These are phyloP conservation scores for Isoetes engelmannii DNA, from an alignment of 83 land plant genomes.

Conservation along the genomic window DNA sequence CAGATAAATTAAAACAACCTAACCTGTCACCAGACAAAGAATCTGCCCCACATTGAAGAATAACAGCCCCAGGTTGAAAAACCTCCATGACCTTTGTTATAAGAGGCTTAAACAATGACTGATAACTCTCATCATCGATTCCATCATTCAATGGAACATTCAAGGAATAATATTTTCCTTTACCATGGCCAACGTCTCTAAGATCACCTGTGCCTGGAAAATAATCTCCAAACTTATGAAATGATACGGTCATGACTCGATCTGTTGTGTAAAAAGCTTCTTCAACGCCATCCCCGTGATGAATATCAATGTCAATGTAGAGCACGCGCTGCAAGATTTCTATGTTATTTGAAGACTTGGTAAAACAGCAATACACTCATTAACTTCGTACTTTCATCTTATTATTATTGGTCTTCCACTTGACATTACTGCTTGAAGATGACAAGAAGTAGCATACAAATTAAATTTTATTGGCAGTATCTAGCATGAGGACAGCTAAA, in stretches of 20 bases:
- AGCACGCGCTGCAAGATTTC: conserved; percentile 86
- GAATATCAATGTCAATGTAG: conserved; percentile 83
- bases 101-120: conserved; percentile 60
- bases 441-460: no score
- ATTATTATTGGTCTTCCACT: no score
- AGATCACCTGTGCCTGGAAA: conserved; percentile 91
- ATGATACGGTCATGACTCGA: conserved; percentile 87
- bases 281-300: conserved; percentile 93
- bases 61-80: conserved; percentile 78
- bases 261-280: conserved; percentile 90
- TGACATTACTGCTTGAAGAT: no score
- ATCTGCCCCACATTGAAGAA: conserved; percentile 91
- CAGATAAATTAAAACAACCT: conserved; percentile 86
- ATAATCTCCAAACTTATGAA: conserved; percentile 88
- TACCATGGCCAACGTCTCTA: conserved; percentile 52
- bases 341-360: no score
- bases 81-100: conserved; percentile 85
- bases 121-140: conserved; percentile 77
- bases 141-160: conserved; percentile 89
- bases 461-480: no score
- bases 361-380: no score
- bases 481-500: no score
- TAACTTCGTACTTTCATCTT: no score
- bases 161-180: conserved; percentile 72
- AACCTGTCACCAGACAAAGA: conserved; percentile 84